These are phyloP conservation scores for Helenozyma baotianmanensis DNA, from an alignment of 805 yeast genomes.

Conservation along the genomic window DNA sequence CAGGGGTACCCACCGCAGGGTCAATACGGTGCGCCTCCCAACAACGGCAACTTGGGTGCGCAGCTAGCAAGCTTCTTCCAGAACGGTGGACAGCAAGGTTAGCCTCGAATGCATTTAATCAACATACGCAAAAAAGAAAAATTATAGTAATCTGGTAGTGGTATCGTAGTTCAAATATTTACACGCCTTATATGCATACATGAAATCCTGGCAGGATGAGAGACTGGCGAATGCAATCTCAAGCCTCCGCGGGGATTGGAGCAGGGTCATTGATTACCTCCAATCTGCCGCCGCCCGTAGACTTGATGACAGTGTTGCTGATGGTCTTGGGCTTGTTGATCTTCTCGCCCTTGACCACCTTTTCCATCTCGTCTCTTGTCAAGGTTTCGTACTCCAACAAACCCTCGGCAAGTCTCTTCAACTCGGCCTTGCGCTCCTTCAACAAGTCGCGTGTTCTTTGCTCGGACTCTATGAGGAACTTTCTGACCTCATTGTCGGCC, in stretches of 20 bases:
- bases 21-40: slow-evolving; percentile 7
- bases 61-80: slow-evolving; percentile 37
- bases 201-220: not conserved
- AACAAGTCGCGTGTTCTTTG: slow-evolving; percentile 71
- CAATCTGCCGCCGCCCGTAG: slow-evolving; percentile 14
- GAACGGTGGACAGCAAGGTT: slow-evolving; percentile 14
- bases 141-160: too few relatives aligned
- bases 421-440: slow-evolving; percentile 57
- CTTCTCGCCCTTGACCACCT: slow-evolving; percentile 74
- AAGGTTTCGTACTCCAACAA: slow-evolving; percentile 92
- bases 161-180: slow-evolving; percentile 1
- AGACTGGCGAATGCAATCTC: too few relatives aligned
- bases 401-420: slow-evolving; percentile 87
- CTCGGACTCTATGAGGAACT: slow-evolving; percentile 69
- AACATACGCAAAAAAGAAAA: too few relatives aligned
- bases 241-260: slow-evolving; percentile 17
- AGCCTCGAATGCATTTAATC: not conserved
- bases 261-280: slow-evolving; percentile 17
- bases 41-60: slow-evolving; percentile 31
- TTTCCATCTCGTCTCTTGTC: slow-evolving; percentile 85
- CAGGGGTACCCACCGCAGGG: slow-evolving; percentile 6
- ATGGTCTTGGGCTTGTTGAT: slow-evolving; percentile 63
- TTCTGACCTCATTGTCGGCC: slow-evolving; percentile 91
- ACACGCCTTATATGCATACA: slow-evolving; percentile 1
- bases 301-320: slow-evolving; percentile 60